A percentile compares a stretch with the other conserved stretches of the same genome.
These are phyloP conservation scores for Cladosporium phlei DNA, from an alignment of 2,329 filamentous ascomycete genomes.

Conservation along the genomic window DNA sequence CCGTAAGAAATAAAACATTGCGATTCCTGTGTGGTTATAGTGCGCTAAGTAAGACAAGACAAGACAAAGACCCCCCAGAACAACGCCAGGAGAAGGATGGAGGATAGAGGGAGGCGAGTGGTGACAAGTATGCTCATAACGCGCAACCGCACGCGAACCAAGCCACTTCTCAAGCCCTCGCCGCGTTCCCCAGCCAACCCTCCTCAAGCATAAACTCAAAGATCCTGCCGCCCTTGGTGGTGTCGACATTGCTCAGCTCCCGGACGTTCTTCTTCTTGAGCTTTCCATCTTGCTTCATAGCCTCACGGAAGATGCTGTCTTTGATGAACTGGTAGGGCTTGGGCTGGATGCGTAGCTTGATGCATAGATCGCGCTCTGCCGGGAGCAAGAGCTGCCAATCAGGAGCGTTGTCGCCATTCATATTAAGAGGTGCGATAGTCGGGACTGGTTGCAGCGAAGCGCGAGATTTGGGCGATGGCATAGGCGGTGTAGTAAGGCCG, in stretches of 20 bases:
- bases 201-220: constrained; percentile 94
- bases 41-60: no score
- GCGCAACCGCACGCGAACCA: no score
- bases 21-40: no score
- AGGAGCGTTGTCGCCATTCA: constrained; percentile 70
- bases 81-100: no score
- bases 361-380: constrained; percentile 83
- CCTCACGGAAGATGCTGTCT: constrained; percentile 84
- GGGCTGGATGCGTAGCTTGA: constrained; percentile 75
- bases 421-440: constrained; percentile 58
- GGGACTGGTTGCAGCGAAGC: constrained; percentile 28
- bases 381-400: constrained; percentile 81
- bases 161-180: constrained; percentile 57
- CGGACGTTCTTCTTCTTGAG: constrained; percentile 93
- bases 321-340: constrained; percentile 96
- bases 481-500: constrained; percentile 12
- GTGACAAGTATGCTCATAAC: no score
- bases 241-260: constrained; percentile 78
- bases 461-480: constrained; percentile 18
- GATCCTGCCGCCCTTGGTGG: constrained; percentile 76
- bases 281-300: constrained; percentile 78
- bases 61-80: no score
- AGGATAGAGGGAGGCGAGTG: no score
- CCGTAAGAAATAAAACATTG: no score
- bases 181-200: constrained; percentile 67